These are phyloP conservation scores for Fusarium pilosicola DNA, from an alignment of 2,329 filamentous ascomycete genomes.

Conservation along the genomic window DNA sequence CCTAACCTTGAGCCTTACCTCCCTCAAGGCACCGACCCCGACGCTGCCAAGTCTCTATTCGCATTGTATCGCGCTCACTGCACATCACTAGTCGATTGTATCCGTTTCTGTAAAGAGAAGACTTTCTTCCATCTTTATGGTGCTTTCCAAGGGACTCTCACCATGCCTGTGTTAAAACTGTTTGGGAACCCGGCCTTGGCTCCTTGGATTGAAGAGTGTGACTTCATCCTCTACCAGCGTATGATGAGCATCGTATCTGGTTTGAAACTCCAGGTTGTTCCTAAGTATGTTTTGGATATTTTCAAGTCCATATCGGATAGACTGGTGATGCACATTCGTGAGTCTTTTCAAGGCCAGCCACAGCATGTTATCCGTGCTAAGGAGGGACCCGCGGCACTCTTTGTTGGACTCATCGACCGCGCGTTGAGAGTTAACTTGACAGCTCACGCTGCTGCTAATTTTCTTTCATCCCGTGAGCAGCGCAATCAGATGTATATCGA, in stretches of 20 bases:
- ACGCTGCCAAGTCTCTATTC: conserved; percentile 85
- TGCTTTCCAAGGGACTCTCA: conserved; percentile 95
- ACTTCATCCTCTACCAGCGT: conserved; percentile 95
- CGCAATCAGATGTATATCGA: conserved; percentile 96
- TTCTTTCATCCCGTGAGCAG: conserved; percentile 88
- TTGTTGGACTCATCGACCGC: conserved; percentile 85
- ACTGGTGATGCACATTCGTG: conserved; percentile 82
- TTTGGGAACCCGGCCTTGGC: conserved; percentile 84
- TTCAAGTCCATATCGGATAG: conserved; percentile 86
- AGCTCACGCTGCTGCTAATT: conserved; percentile 92
- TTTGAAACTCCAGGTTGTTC: conserved; percentile 91
- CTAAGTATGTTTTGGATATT: conserved; percentile 86
- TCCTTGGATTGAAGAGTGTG: conserved; percentile 94
- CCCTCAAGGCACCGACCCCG: conserved; percentile 82
- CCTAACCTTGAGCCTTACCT: conserved; percentile 87
- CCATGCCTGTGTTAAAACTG: conserved; percentile 94
- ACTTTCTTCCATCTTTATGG: conserved; percentile 95
- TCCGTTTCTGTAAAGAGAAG: conserved; percentile 96
- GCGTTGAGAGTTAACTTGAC: conserved; percentile 92
- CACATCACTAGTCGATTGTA: conserved; percentile 93
- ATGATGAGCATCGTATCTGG: conserved; percentile 93
- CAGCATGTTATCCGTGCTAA: conserved; percentile 87
- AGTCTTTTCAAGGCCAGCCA: conserved; percentile 87
- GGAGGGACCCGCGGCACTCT: conserved; percentile 86
- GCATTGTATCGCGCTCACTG: conserved; percentile 95